These are phyloP conservation scores for Talaromyces sp. DNA, from an alignment of 2,329 filamentous ascomycete species.

Conservation along the genomic window DNA sequence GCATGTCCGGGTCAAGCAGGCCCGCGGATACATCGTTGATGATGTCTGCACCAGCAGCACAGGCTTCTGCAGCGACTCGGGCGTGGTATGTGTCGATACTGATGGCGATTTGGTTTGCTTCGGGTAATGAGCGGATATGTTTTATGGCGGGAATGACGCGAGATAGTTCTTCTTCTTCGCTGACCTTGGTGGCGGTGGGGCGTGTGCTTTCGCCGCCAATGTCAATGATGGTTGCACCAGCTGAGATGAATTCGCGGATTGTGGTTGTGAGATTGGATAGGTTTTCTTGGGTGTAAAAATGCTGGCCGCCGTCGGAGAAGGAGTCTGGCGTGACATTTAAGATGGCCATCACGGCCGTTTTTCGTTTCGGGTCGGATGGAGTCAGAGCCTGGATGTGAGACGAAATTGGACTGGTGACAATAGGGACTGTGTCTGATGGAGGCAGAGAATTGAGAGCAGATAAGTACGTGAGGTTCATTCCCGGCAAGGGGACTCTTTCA, in stretches of 20 bases:
- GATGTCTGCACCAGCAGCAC: conserved; percentile 78
- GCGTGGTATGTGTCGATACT: conserved; percentile 93
- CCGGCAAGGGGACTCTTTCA: conserved; percentile 27
- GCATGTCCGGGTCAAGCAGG: conserved; percentile 72
- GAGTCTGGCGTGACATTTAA: conserved; percentile 94
- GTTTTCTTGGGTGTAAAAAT: conserved; percentile 45
- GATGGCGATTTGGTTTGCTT: conserved; percentile 62
- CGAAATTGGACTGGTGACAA: conserved; percentile 36
- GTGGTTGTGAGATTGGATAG: conserved; percentile 49
- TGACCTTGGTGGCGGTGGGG: conserved; percentile 66
- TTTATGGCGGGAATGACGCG: conserved; percentile 77
- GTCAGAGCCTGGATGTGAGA: conserved; percentile 50
- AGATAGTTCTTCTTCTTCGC: conserved; percentile 66
- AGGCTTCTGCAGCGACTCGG: conserved; percentile 69
- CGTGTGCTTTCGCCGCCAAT: conserved; percentile 91
- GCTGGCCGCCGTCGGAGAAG: conserved; percentile 82
- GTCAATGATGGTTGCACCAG: conserved; percentile 81
- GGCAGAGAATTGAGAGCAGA: conserved; percentile 30
- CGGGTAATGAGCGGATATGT: conserved; percentile 64
- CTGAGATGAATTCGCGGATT: conserved; percentile 58
- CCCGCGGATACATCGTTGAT: conserved; percentile 94
- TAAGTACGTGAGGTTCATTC: conserved; percentile 28
- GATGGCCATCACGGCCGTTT: conserved; percentile 85
- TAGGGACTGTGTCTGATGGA: conserved; percentile 30
- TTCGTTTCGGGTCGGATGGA: conserved; percentile 51